Percentiles rank a stretch among this genome's conserved stretches.
These are phyloP conservation scores for Willaertia magna DNA, from an alignment of 208 protist species.

Conservation along the genomic window DNA sequence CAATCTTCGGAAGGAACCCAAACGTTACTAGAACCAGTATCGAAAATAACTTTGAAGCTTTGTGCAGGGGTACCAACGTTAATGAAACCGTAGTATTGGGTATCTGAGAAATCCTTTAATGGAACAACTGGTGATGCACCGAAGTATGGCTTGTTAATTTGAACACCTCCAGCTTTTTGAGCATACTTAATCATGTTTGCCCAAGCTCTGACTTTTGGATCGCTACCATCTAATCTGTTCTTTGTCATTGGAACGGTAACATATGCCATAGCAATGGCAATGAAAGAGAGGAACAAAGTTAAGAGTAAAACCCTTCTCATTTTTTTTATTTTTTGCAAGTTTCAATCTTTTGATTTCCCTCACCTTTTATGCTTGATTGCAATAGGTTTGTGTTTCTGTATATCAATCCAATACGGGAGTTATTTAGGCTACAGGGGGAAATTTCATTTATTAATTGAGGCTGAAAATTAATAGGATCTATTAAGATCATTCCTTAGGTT, in stretches of 20 bases:
- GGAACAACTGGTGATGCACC: neutral
- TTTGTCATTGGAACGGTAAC: neutral
- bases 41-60: slow-evolving; percentile 40
- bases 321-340: no score
- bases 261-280: no score
- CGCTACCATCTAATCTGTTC: neutral
- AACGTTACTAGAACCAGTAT: slow-evolving; percentile 12
- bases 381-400: no score
- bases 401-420: no score
- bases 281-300: no score
- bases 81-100: slow-evolving; percentile 3
- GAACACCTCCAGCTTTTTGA: neutral
- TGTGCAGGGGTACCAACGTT: slow-evolving; percentile 24
- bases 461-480: no score
- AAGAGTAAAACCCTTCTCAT: no score
- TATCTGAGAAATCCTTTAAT: neutral
- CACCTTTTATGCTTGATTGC: no score
- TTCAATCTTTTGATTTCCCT: no score
- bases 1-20: slow-evolving; percentile 23
- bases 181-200: neutral
- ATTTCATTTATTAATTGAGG: no score
- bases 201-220: neutral
- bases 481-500: no score
- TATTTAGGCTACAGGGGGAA: no score
- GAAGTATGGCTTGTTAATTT: neutral